These are phyloP conservation scores for Fulvia fulva DNA, from an alignment of 2,329 filamentous ascomycete species.

Conservation along the genomic window DNA sequence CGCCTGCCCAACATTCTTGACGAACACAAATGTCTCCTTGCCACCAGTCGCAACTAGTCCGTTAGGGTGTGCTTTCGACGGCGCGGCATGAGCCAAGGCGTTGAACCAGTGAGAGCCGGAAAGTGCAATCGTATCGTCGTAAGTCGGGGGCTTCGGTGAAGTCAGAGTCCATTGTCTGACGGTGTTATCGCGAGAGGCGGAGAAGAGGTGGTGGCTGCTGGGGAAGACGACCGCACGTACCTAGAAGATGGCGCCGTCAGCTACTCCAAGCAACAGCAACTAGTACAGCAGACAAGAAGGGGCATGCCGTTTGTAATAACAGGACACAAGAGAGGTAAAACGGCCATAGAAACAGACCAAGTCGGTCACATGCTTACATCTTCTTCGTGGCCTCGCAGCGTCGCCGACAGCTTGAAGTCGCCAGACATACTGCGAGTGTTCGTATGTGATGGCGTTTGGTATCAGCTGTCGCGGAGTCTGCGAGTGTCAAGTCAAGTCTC, in stretches of 20 bases:
- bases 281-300: neutral
- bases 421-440: constrained; percentile 51
- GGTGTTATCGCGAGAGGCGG: constrained; percentile 86
- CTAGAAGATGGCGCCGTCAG: constrained; percentile 45
- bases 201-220: constrained; percentile 66
- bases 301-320: neutral
- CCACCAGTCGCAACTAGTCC: constrained; percentile 85
- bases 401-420: constrained; percentile 90
- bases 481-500: neutral
- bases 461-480: neutral
- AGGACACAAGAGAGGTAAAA: neutral
- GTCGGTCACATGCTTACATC: constrained; percentile 62
- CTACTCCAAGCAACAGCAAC: constrained; percentile 9
- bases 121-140: constrained; percentile 72
- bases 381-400: constrained; percentile 82
- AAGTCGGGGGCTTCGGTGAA: constrained; percentile 62
- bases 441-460: neutral
- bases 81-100: constrained; percentile 69
- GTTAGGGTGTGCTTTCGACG: constrained; percentile 64
- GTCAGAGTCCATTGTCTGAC: constrained; percentile 79
- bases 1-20: constrained; percentile 65
- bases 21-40: constrained; percentile 89
- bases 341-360: neutral
- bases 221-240: constrained; percentile 84
- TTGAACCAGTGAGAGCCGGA: constrained; percentile 87